These are phyloP conservation scores for Mycosphaerella arachidis DNA, from an alignment of 2,329 filamentous ascomycete genomes.

Conservation along the genomic window DNA sequence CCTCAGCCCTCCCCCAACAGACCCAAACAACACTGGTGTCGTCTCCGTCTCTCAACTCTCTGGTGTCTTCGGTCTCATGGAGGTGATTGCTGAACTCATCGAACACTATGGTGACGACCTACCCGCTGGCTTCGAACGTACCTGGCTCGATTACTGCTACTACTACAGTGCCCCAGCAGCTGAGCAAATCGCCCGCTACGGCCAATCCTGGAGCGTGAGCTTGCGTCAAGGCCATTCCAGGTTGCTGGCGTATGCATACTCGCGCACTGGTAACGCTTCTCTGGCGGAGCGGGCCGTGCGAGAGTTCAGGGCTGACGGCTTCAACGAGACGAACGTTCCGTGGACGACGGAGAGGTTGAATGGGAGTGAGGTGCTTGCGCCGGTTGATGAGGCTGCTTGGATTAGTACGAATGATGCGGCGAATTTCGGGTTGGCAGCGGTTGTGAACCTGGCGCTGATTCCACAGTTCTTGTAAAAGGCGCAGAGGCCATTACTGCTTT, in stretches of 20 bases:
- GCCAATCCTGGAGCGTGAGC: conserved; percentile 44
- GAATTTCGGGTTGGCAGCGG: conserved; percentile 54
- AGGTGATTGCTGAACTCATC: conserved; percentile 54
- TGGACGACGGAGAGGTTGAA: conserved; percentile 39
- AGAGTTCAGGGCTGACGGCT: conserved; percentile 50
- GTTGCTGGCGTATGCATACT: conserved; percentile 53
- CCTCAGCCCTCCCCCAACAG: conserved; percentile 50
- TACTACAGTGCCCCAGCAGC: conserved; percentile 50
- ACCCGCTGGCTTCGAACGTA: conserved; percentile 49
- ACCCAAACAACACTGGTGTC: conserved; percentile 49
- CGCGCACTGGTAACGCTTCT: conserved; percentile 42
- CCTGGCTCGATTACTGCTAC: conserved; percentile 58
- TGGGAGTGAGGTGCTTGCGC: conserved; percentile 43
- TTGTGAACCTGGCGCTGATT: conserved; percentile 50
- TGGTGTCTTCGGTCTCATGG: conserved; percentile 56
- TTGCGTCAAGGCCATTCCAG: conserved; percentile 56
- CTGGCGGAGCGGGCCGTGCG: conserved; percentile 52
- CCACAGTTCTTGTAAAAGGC: conserved; percentile 2
- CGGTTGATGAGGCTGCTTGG: conserved; percentile 55
- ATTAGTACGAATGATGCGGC: conserved; percentile 55
- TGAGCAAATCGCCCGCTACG: conserved; percentile 53
- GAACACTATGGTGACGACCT: conserved; percentile 46
- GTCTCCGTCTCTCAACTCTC: conserved; percentile 54
- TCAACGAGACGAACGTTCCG: conserved; percentile 23
- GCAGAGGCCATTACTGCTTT: too few relatives aligned